phyloP scores from a whole-genome alignment of 345 rosid species.

The Chamaenerion angustifolium region DNA sequence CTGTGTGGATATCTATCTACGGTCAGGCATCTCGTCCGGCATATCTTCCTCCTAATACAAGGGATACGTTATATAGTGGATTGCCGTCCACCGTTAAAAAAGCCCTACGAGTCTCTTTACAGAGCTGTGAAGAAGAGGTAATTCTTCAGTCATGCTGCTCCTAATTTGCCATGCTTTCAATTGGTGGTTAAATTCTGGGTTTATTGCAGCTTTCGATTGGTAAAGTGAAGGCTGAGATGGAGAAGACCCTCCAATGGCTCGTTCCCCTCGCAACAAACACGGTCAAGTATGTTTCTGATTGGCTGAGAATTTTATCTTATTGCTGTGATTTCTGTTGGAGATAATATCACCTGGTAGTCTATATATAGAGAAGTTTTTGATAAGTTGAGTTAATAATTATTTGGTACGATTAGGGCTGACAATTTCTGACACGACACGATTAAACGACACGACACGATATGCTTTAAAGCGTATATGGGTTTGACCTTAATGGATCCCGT shows the following conservation, averaged over 20 bases:
- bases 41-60: conserved; percentile 59
- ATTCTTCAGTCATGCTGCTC: neutral
- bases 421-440: no score
- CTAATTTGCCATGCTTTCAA: neutral
- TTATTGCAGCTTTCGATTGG: conserved; percentile 52
- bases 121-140: conserved; percentile 6
- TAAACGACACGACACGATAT: no score
- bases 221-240: conserved; percentile 84
- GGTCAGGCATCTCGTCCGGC: conserved; percentile 65
- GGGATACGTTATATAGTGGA: conserved; percentile 65
- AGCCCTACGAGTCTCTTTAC: conserved; percentile 49
- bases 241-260: conserved; percentile 80
- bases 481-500: no score
- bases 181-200: conserved; percentile 1
- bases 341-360: no score
- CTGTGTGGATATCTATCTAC: neutral
- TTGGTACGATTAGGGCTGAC: no score
- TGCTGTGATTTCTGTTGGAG: no score
- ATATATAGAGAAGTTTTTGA: no score
- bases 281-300: conserved; percentile 40
- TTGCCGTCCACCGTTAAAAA: conserved; percentile 58
- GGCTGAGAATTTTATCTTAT: neutral
- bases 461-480: no score
- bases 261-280: conserved; percentile 74
- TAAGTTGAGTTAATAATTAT: neutral